phyloP scores from a whole-genome alignment of 192 early-diverging fungal genomes.

The Gonapodya prolifera region DNA sequence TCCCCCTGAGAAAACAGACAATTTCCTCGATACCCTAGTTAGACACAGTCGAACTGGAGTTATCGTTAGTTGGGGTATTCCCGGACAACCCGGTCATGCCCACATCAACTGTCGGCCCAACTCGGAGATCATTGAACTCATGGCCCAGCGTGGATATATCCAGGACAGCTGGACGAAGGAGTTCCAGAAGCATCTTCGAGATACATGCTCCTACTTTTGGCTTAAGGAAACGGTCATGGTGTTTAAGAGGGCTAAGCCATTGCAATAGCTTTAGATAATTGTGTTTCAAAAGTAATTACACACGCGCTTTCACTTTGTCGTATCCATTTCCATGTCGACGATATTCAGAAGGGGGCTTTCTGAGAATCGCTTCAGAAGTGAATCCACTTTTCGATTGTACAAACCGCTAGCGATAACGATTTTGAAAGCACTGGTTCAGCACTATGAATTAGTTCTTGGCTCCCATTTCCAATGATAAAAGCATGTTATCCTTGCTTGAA shows the following conservation, averaged over 20 bases:
- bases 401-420: too few species aligned
- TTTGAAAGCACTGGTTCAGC: too few species aligned
- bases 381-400: too few species aligned
- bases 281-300: too few species aligned
- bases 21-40: not conserved
- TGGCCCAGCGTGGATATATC: not conserved
- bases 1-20: not conserved
- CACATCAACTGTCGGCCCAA: slow-evolving; percentile 2
- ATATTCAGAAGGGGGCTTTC: too few species aligned
- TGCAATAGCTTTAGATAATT: too few species aligned
- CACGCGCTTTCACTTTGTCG: too few species aligned
- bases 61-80: not conserved
- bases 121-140: not conserved
- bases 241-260: not conserved
- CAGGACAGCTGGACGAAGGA: not conserved
- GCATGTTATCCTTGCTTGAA: too few species aligned
- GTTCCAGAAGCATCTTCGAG: not conserved
- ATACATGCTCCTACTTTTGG: not conserved
- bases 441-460: too few species aligned
- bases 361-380: too few species aligned
- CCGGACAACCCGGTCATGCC: not conserved
- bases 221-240: not conserved
- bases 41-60: not conserved
- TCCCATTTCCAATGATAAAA: too few species aligned
- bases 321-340: too few species aligned